phyloP scores from a whole-genome alignment of 192 early-diverging fungal genomes.

The Piromyces finnis region DNA sequence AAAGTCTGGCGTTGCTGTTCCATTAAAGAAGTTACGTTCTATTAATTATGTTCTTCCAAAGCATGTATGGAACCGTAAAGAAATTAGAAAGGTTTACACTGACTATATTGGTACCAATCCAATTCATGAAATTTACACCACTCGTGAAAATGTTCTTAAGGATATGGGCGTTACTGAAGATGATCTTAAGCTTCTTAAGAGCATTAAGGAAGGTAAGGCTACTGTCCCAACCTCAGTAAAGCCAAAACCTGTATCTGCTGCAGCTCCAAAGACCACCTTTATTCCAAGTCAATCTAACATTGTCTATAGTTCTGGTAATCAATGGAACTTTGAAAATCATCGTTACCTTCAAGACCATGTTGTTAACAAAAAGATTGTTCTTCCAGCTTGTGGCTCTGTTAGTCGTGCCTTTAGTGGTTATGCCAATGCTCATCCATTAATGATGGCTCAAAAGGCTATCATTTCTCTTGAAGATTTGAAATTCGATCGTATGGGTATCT shows the following conservation, averaged over 20 bases:
- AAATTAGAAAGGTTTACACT: not conserved
- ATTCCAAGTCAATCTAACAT: not conserved
- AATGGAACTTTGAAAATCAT: not conserved
- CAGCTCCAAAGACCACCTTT: not conserved
- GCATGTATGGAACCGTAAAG: not conserved
- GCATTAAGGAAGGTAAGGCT: not conserved
- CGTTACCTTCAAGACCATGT: not conserved
- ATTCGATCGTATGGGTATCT: not conserved
- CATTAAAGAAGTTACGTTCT: not conserved
- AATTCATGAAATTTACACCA: not conserved
- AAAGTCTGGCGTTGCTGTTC: not conserved
- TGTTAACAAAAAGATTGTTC: not conserved
- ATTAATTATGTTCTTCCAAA: not conserved
- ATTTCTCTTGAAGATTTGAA: not conserved
- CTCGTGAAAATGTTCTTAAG: not conserved
- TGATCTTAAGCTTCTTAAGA: not conserved
- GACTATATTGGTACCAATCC: not conserved
- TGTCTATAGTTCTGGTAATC: not conserved
- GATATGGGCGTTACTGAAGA: not conserved
- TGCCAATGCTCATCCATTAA: not conserved
- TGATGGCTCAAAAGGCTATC: not conserved
- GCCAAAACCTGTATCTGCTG: not conserved
- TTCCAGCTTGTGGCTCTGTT: not conserved
- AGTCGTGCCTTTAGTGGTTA: not conserved
- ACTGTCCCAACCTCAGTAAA: not conserved